Evolutionary conservation across 208 protist genomes (phyloP), one percentile per base, ranked within the genome.

Genomic region (Trypanosoma platydactyli): DNA sequence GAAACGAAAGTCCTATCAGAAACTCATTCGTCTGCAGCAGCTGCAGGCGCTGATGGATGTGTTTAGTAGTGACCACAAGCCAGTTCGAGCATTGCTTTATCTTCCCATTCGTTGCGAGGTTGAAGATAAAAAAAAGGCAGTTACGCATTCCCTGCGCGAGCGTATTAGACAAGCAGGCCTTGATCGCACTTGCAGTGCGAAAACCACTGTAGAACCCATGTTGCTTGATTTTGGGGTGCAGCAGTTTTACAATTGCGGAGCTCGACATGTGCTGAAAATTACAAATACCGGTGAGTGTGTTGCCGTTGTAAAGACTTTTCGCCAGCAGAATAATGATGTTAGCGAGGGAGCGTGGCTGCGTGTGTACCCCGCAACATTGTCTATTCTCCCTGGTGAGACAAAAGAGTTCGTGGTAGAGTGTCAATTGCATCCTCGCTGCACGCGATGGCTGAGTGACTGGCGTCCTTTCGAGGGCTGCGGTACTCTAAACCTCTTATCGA

Each of bases 11-110:
- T 63, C 68, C 33, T n/a, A 66, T 57, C 61, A 77, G 44, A 66
- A 80, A 24, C 68, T 68, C 42, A 73, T 94, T 38, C 54, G 68
- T 30, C 33, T 92, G 11, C 77, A 88, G 51, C 11, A 45, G 25
- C 66, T 89, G 24, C 52, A 40, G 29, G 73, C 85, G 48, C 51
- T 92, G 24, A 73, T 64, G 53, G 76, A 87, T 22, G 74, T 96
- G 20, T 64, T 59, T 40, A 83, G 75, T 66, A 92, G 87, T 73
- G 90, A 94, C 64, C 90, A 96, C 77, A 94, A 94, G 65, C 88
- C 90, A 5, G 90, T 94, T 16, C 74, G 82, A 41, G 85, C 80
- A n/a, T 25, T 84, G 35, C 63, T 86, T 24, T 67, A 80, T 16
- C 33, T 94, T 49, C 86, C 90, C n/a, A 61, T 92, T 52, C 55